Evolutionary conservation across 2,329 filamentous ascomycete species (phyloP).

Genomic region (Aureobasidium zeae): DNA sequence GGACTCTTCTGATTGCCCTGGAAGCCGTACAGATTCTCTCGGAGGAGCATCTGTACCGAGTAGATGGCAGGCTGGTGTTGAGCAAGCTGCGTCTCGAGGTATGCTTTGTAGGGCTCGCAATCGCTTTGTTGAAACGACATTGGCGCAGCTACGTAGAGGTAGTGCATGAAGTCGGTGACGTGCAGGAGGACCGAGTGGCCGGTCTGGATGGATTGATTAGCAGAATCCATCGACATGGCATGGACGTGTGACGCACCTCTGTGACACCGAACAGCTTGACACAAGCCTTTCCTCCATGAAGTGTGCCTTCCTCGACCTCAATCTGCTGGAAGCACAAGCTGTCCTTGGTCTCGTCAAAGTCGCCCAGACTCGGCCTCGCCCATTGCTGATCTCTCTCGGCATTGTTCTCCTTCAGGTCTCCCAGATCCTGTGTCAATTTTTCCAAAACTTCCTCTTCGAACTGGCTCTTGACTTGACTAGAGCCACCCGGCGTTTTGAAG

Average conservation of each 20-base stretch:
- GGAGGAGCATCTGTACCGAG: conserved; percentile 70
- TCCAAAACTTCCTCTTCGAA: conserved; percentile 93
- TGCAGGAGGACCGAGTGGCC: conserved; percentile 92
- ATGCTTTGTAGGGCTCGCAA: conserved; percentile 67
- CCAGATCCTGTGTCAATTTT: conserved; percentile 91
- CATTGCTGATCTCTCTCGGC: conserved; percentile 90
- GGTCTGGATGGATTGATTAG: conserved; percentile 29
- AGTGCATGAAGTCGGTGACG: conserved; percentile 92
- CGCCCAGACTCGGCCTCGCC: conserved; percentile 56
- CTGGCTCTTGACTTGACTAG: conserved; percentile 74
- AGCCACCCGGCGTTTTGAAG: conserved; percentile 57
- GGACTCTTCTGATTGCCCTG: conserved; percentile 87
- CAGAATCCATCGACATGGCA: conserved; percentile 18
- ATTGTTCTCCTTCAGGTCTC: conserved; percentile 73
- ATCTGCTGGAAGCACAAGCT: conserved; percentile 90
- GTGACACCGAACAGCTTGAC: conserved; percentile 94
- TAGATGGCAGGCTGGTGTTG: conserved; percentile 65
- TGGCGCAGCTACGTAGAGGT: conserved; percentile 86
- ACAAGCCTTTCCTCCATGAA: conserved; percentile 65
- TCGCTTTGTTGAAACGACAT: conserved; percentile 70
- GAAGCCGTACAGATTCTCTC: conserved; percentile 88
- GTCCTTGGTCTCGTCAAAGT: conserved; percentile 56
- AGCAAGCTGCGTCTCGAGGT: conserved; percentile 69
- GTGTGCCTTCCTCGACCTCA: conserved; percentile 80
- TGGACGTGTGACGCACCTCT: conserved; percentile 40